phyloP scores from a whole-genome alignment of 2,329 filamentous ascomycete genomes.

The Arthrobotrys sinensis region DNA sequence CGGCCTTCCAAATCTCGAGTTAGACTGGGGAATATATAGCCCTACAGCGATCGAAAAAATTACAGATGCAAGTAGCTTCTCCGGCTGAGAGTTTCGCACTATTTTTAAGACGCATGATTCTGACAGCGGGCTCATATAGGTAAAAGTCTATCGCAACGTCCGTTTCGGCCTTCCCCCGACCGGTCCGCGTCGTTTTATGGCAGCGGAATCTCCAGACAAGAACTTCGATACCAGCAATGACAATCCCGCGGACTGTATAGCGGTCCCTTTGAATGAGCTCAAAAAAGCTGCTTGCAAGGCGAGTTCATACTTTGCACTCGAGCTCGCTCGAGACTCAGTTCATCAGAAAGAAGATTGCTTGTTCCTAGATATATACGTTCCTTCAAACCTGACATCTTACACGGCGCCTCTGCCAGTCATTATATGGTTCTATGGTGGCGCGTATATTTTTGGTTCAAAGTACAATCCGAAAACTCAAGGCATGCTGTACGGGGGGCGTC shows the following conservation, averaged over 20 bases:
- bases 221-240: slow-evolving; percentile 64
- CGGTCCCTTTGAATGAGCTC: slow-evolving; percentile 64
- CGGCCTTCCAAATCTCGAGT: background rate
- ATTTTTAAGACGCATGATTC: background rate
- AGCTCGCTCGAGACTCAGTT: slow-evolving; percentile 33
- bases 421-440: slow-evolving; percentile 70
- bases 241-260: slow-evolving; percentile 64
- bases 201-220: slow-evolving; percentile 66
- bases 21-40: background rate
- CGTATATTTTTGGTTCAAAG: slow-evolving; percentile 65
- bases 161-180: slow-evolving; percentile 68
- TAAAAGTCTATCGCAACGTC: slow-evolving; percentile 9
- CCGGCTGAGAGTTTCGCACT: background rate
- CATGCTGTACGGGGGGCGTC: slow-evolving; percentile 57
- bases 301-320: slow-evolving; percentile 1
- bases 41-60: background rate
- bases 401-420: slow-evolving; percentile 68
- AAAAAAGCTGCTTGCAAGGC: background rate
- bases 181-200: slow-evolving; percentile 67
- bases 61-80: background rate
- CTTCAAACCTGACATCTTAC: slow-evolving; percentile 67
- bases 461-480: slow-evolving; percentile 25
- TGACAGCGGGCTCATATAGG: background rate
- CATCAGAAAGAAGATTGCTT: slow-evolving; percentile 69
- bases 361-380: slow-evolving; percentile 71